Conservation (phyloP, 495 filamentous ascomycete genomes). For the Penicillium lagena region DNA sequence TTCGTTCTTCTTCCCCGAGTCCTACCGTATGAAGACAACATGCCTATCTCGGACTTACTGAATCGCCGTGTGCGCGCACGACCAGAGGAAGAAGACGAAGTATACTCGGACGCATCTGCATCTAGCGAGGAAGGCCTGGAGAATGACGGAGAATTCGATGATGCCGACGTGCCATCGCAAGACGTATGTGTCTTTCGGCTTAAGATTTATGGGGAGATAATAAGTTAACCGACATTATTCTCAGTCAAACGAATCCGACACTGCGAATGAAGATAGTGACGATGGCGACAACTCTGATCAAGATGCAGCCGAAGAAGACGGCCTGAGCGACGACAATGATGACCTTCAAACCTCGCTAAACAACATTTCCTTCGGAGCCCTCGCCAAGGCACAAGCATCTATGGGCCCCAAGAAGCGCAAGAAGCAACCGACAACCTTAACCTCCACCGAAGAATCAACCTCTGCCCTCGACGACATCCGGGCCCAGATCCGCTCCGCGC, state of each 20-base stretch:
- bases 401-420: conserved; percentile 41
- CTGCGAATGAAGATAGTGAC: conserved; percentile 8
- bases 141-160: conserved; percentile 19
- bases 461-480: conserved; percentile 33
- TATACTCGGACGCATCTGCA: conserved; percentile 23
- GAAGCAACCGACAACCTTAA: conserved; percentile 5
- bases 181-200: neutral
- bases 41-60: conserved; percentile 44
- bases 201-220: too few species aligned
- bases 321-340: conserved; percentile 19
- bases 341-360: conserved; percentile 35
- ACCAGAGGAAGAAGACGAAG: conserved; percentile 50
- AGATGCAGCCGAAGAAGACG: conserved; percentile 12
- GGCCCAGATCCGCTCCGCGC: conserved; percentile 33
- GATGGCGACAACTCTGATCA: conserved; percentile 14
- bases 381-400: conserved; percentile 76
- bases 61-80: conserved; percentile 55
- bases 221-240: too few species aligned
- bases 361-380: conserved; percentile 75
- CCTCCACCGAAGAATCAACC: conserved; percentile 1
- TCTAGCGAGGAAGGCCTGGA: conserved; percentile 17
- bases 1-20: neutral
- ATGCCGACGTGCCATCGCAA: conserved; percentile 4
- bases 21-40: conserved; percentile 5
- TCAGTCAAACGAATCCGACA: conserved; percentile 6